A percentile compares a stretch with the other conserved stretches of the same genome.
These are phyloP conservation scores for Picochlorum sp. DNA, from an alignment of 139 green algal species.

Conservation along the genomic window DNA sequence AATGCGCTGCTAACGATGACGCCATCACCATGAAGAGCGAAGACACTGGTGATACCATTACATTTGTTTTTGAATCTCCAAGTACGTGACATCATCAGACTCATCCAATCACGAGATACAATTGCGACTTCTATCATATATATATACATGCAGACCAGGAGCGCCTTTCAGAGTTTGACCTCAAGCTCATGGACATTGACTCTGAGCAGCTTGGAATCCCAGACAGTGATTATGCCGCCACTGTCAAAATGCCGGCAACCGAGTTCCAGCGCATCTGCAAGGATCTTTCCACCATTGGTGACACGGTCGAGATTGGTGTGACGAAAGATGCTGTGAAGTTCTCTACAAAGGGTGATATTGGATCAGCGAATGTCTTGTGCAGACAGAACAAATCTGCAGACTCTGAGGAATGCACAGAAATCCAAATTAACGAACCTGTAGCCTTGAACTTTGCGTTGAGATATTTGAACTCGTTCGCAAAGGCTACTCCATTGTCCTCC, in stretches of 20 bases:
- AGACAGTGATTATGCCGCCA: constrained; percentile 85
- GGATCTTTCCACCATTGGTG: constrained; percentile 86
- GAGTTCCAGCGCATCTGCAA: constrained; percentile 89
- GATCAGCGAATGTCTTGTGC: constrained; percentile 87
- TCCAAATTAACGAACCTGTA: constrained; percentile 93
- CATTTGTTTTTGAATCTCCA: constrained; percentile 92
- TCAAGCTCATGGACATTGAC: constrained; percentile 99
- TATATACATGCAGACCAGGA: constrained; percentile 31
- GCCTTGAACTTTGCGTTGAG: constrained; percentile 91
- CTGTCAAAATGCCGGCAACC: constrained; percentile 73
- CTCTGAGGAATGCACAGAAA: constrained; percentile 71
- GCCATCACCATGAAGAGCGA: constrained; percentile 94
- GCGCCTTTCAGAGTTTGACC: constrained; percentile 92
- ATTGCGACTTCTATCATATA: neutral
- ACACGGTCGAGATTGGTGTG: constrained; percentile 83
- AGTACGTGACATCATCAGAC: constrained; percentile 16
- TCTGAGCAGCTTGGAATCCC: constrained; percentile 95
- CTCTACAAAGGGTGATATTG: constrained; percentile 88
- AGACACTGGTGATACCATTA: constrained; percentile 85
- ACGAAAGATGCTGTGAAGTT: constrained; percentile 99
- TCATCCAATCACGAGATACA: neutral
- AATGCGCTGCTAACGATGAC: constrained; percentile 94
- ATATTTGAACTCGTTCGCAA: constrained; percentile 97
- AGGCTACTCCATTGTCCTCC: constrained; percentile 50
- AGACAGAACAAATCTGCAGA: constrained; percentile 19